Conservation (phyloP, 441 rosid genomes). For the Bocquillonia castaneifolia region DNA sequence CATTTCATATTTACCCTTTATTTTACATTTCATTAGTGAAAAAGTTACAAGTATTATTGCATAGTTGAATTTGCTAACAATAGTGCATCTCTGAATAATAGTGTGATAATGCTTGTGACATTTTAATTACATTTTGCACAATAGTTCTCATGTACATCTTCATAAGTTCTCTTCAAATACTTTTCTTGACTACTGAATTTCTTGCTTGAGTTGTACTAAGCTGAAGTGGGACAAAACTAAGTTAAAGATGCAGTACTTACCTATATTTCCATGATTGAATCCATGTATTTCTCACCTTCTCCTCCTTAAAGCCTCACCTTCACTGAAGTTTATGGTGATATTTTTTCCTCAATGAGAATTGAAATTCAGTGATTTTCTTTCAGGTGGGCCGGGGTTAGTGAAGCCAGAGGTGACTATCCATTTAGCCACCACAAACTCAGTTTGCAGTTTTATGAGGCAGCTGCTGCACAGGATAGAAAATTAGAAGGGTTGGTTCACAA, state of each 20-base stretch:
- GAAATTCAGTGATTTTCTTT: constrained; percentile 23
- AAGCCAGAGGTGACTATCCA: constrained; percentile 98
- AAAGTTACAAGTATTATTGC: constrained; percentile 4
- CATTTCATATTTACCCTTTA: not conserved
- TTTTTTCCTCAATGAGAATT: constrained; percentile 5
- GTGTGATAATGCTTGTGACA: not conserved
- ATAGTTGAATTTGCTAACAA: constrained; percentile 14
- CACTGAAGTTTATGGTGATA: not conserved
- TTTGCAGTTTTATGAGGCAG: constrained; percentile 93
- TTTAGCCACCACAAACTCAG: constrained; percentile 98
- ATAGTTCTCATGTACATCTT: not conserved
- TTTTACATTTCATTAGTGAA: constrained; percentile 1
- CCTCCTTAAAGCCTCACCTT: not conserved
- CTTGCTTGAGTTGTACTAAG: not conserved
- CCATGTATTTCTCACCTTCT: not conserved
- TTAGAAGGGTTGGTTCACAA: constrained; percentile 93
- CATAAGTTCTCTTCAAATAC: not conserved
- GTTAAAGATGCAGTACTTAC: not conserved
- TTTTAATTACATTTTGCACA: not conserved
- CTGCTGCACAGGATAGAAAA: constrained; percentile 98
- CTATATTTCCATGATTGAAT: not conserved
- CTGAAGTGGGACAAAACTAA: not conserved
- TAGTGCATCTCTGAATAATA: constrained; percentile 10
- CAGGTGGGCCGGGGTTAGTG: constrained; percentile 98
- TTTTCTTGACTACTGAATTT: not conserved